Percentiles rank a stretch among this genome's conserved stretches.
Evolutionary conservation across 768 basidiomycete genomes (phyloP).

Genomic region (Hemileccinum rubropunctum): DNA sequence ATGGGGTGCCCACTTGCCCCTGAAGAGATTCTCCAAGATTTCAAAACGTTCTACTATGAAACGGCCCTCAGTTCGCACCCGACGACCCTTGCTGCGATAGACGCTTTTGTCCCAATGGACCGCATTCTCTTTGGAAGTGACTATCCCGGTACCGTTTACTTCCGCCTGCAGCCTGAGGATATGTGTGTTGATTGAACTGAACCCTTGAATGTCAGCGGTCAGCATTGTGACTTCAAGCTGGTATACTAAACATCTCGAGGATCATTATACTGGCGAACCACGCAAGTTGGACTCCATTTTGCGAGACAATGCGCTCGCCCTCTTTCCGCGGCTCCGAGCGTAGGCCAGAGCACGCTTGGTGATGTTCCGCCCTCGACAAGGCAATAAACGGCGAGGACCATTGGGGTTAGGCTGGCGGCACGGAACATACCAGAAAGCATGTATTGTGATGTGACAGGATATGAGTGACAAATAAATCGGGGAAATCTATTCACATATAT

Average conservation of each 20-base stretch:
- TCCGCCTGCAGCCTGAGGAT: neutral
- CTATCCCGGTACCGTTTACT: conserved; percentile 57
- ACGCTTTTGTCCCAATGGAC: conserved; percentile 47
- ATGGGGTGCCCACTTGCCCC: conserved; percentile 68
- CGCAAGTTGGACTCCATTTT: conserved; percentile 43
- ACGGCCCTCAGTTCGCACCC: conserved; percentile 63
- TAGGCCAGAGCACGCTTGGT: neutral
- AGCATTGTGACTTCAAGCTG: conserved; percentile 53
- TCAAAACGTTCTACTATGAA: conserved; percentile 71
- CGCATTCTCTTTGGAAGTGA: conserved; percentile 72
- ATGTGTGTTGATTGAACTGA: conserved; percentile 1
- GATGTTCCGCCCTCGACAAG: neutral
- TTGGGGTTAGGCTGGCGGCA: conserved; percentile 6
- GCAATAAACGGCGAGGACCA: neutral
- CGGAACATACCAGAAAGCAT: conserved; percentile 14
- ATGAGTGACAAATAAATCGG: conserved; percentile 23
- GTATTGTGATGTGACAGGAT: conserved; percentile 24
- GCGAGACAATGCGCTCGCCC: conserved; percentile 46
- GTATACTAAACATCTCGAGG: conserved; percentile 56
- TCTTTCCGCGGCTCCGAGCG: conserved; percentile 44
- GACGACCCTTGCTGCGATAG: conserved; percentile 48
- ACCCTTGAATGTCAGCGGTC: conserved; percentile 44
- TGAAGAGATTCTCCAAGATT: conserved; percentile 67
- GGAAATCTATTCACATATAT: conserved; percentile 25
- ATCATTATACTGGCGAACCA: conserved; percentile 43